Percentiles rank a stretch among this genome's conserved stretches.
Evolutionary conservation across 2,329 filamentous ascomycete species (phyloP).

Genomic region (Paraphoma sp.): DNA sequence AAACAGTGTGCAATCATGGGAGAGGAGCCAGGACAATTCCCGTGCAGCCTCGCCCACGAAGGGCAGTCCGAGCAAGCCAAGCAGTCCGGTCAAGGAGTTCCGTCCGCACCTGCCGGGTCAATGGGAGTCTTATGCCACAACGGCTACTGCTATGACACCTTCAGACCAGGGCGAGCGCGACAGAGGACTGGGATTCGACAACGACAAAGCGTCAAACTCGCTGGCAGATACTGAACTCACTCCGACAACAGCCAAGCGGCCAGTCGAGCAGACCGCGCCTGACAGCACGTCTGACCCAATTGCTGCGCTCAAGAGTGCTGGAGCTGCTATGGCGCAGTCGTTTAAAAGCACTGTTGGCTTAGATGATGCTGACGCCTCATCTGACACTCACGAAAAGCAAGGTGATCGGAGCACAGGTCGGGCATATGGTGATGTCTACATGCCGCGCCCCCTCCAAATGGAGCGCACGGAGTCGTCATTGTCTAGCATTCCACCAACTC

Average conservation of each 20-base stretch:
- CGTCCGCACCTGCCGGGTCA: slow-evolving; percentile 60
- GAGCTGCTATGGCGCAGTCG: slow-evolving; percentile 56
- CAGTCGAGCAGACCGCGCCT: slow-evolving; percentile 23
- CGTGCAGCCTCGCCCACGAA: slow-evolving; percentile 42
- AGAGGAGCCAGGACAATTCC: slow-evolving; percentile 47
- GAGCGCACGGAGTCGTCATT: slow-evolving; percentile 45
- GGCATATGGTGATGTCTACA: slow-evolving; percentile 43
- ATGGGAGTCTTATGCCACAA: slow-evolving; percentile 59
- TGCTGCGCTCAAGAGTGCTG: slow-evolving; percentile 54
- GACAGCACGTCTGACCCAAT: slow-evolving; percentile 42
- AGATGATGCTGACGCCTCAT: slow-evolving; percentile 21
- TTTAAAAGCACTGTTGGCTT: slow-evolving; percentile 49
- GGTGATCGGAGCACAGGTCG: slow-evolving; percentile 7
- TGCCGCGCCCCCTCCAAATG: slow-evolving; percentile 46
- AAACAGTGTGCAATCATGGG: slow-evolving; percentile 49
- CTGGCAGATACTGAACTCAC: slow-evolving; percentile 41
- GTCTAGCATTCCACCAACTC: slow-evolving; percentile 53
- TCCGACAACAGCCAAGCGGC: slow-evolving; percentile 46
- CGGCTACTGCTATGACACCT: slow-evolving; percentile 36
- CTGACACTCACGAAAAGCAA: slow-evolving; percentile 16
- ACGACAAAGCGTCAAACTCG: slow-evolving; percentile 11
- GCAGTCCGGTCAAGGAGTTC: slow-evolving; percentile 49
- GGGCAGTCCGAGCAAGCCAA: slow-evolving; percentile 41
- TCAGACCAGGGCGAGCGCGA: slow-evolving; percentile 37
- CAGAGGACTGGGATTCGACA: slow-evolving; percentile 25